A percentile compares a stretch with the other conserved stretches of the same genome.
These are phyloP conservation scores for Camellia lanceoleosa DNA, from an alignment of 148 eudicot genomes.

Conservation along the genomic window DNA sequence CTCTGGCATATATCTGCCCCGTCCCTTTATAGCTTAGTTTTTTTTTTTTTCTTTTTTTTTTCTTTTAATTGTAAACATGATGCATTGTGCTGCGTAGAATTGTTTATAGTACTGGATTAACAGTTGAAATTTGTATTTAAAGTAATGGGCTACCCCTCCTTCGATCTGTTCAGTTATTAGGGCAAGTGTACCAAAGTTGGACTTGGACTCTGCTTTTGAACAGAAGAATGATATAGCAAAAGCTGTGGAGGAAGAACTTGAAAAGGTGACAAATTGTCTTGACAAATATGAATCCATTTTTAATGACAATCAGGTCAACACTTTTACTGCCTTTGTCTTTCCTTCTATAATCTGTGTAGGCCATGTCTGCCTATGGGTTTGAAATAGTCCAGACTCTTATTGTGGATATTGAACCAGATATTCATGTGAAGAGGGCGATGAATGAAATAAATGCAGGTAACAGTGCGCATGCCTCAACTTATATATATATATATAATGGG, in stretches of 20 bases:
- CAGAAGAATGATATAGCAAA: constrained; percentile 46
- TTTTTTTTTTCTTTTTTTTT: too few relatives aligned
- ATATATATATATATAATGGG: too few relatives aligned
- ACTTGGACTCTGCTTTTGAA: constrained; percentile 35
- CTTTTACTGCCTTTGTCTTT: not conserved
- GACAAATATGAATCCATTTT: not conserved
- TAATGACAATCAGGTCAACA: constrained; percentile 3
- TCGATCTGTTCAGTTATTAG: constrained; percentile 32
- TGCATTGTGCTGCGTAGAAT: not conserved
- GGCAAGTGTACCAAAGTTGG: constrained; percentile 43
- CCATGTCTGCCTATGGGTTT: constrained; percentile 55
- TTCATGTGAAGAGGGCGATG: constrained; percentile 51
- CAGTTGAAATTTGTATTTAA: not conserved
- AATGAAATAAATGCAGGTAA: constrained; percentile 61
- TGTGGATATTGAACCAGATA: constrained; percentile 58
- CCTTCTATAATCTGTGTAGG: constrained; percentile 22
- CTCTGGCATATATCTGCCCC: too few relatives aligned
- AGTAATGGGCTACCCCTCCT: constrained; percentile 14
- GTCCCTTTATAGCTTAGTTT: too few relatives aligned
- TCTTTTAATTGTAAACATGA: not conserved
- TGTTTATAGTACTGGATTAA: not conserved
- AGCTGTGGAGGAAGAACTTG: constrained; percentile 47
- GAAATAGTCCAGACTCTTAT: constrained; percentile 60
- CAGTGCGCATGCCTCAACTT: not conserved
- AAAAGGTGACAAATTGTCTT: constrained; percentile 21